Base-by-base conservation (phyloP, 768 basidiomycete genomes). In the Cyathus striatus region DNA sequence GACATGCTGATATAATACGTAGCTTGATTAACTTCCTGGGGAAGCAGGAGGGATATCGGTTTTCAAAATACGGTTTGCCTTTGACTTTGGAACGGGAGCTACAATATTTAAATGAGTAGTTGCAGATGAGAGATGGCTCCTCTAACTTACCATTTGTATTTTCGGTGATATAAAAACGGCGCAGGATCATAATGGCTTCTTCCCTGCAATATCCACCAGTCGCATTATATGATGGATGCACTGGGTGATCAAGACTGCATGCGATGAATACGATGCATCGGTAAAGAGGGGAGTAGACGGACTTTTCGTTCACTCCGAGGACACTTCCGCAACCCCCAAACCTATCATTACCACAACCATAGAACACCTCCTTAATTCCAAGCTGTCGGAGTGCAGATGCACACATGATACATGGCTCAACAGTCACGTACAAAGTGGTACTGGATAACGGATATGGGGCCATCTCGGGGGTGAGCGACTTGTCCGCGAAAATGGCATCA, bases 391-490 rank as follows among this genome's bases (percentile, higher is more conserved):
- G 75, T 9, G 95, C 96, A 18, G 90, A 92, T 10, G 93, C 91
- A 51, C 96, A 99, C 96, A 98, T 98, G 60, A 98, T 92, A 64
- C 96, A 99, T 0, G 95, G 96, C 64, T 99, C 95, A 41, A 99
- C 96, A 4, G 96, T 99, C 40, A 98, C 96, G 60, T 98, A 99
- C 22, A 98, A 79, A 2, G 81, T 88, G 17, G 90, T 94, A 7
- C 78, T 71, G 1, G 74, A 72, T 14, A 99, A 75, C 4, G 90
- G 89, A 45, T 88, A 79, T 34, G 60, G 54, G 0, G 62, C 40
- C n/a, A 60, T 47, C 24, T 61, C 55, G 18, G 79, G 76, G 6
- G 86, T 85, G 49, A 86, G 73, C 13, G 55, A 41, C 41, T 65
- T 64, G 57, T 85, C 75, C 0, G 80, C 69, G 10, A 98, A 67